Base-by-base conservation (phyloP, 305 asterid genomes). In the Euphrasia arctica region DNA sequence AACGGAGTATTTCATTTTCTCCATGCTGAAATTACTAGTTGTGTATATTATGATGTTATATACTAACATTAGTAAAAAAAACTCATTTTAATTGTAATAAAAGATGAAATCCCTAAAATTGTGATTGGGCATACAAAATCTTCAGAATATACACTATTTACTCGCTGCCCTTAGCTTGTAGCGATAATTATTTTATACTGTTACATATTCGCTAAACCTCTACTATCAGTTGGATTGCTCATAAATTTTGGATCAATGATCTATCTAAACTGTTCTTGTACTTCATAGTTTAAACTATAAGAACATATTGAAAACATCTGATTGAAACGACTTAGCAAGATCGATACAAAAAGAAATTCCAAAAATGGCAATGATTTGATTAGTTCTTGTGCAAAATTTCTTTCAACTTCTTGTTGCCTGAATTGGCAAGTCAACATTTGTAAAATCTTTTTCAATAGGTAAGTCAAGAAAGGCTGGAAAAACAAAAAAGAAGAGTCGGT, bases 401-500 rank as follows among this genome's bases (percentile, higher is more conserved):
- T 10, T 45, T 63, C 7, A 6, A 42, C 13, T 54, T 48, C 31
- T 29, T 41, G 11, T 52, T 67, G 45, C 28, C 55, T 63, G 66
- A 45, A 14, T 36, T 59, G 47, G 49, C 49, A 31, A 58, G 47
- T 7, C 29, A 27, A 61, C n/a, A 39, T 65, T 0, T 45, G 8
- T 43, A 18, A 18, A 18, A 51, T 28, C 63, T 65, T 54, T 12
- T 65, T 42, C 58, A 6, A 60, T 64, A 87, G 95, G 85, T 50
- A 81, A 85, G 80, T 69, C 80, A 32, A 80, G 69, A 64, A 74
- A 74, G 42, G 1, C 72, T 11, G 59, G 29, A 10, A 76, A 72
- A 70, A 69, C 18, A 54, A 76, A 76, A 62, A 72, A 71, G 75
- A 82, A 72, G 59, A 74, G 60, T 36, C 74, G 29, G n/a, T 8